Base-by-base conservation (phyloP, 2,329 filamentous ascomycete species). In the Aspergillus tamarii region DNA sequence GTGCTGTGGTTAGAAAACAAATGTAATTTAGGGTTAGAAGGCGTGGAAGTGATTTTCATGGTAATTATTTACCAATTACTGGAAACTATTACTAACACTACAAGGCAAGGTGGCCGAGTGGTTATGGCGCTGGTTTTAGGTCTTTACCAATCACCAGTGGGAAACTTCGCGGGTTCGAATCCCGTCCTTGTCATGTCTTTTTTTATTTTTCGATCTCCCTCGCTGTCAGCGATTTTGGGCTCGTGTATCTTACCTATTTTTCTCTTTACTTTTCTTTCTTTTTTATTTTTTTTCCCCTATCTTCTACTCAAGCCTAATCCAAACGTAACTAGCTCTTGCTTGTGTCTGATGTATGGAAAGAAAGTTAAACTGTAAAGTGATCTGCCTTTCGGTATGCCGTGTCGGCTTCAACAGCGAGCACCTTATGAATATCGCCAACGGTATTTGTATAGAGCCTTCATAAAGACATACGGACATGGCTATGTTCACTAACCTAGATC, bases 151-250 rank as follows among this genome's bases (percentile, higher is more conserved):
- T 21, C 59, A 61, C 59, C 53, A 61, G 48, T 60, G 58, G 48
- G 58, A 60, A 32, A 63, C 50, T 46, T 52, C 61, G 61, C 61
- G 57, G 61, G 61, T 63, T 63, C 61, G 57, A 63, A 60, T 60
- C 57, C 50, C 57, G 61, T 45, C 61, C 52, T 60, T 60, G 52
- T 57, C 61, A 60, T 6, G 6, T 28, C 46, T 43, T 60, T 63
- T 63, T 28, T 34, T 32, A 8, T 12, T 12, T 1, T 39, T 41
- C 7, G 8, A 2, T 41, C 7, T 19, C 12, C 4, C 12, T 9
- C 5, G 12, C 14, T 14, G 34, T 14, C 39, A n/a, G 9, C 3
- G 1, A 6, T 52, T 12, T 21, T 3, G n/a, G 4, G 21, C 4
- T 12, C n/a, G n/a, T n/a, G n/a, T n/a, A n/a, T n/a, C n/a, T n/a